Conservation (phyloP, 2,329 filamentous ascomycete species). For the Drechmeria coniospora region DNA sequence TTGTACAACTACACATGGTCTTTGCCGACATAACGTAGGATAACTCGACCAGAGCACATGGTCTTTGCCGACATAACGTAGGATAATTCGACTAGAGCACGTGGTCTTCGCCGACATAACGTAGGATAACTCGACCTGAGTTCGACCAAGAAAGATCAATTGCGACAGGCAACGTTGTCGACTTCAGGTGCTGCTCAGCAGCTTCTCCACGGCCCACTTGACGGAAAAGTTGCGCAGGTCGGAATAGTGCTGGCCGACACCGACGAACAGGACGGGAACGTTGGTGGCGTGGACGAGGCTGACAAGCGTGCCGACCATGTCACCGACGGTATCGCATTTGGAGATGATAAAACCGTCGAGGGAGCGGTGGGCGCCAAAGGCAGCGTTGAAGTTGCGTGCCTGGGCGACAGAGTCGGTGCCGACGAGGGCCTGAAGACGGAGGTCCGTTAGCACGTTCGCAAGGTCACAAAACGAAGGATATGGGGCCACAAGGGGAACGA, state of each 20-base stretch:
- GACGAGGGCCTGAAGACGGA: conserved; percentile 52
- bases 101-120: no score
- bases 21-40: no score
- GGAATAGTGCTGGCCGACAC: conserved; percentile 53
- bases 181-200: conserved; percentile 36
- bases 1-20: no score
- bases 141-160: no score
- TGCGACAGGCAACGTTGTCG: no score
- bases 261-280: conserved; percentile 88
- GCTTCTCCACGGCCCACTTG: conserved; percentile 52
- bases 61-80: no score
- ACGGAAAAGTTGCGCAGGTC: conserved; percentile 55
- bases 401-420: conserved; percentile 92
- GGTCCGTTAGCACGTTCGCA: conserved; percentile 2
- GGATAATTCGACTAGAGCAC: no score
- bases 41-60: no score
- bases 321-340: conserved; percentile 98
- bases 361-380: conserved; percentile 65
- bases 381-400: conserved; percentile 88
- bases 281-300: conserved; percentile 96
- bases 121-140: no score
- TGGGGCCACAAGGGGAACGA: background rate
- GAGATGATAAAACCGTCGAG: conserved; percentile 97
- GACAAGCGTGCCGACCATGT: conserved; percentile 92
- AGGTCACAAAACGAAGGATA: background rate